These are phyloP conservation scores for Magnolia officinalis DNA, from an alignment of 164 flowering plant genomes.

Conservation along the genomic window DNA sequence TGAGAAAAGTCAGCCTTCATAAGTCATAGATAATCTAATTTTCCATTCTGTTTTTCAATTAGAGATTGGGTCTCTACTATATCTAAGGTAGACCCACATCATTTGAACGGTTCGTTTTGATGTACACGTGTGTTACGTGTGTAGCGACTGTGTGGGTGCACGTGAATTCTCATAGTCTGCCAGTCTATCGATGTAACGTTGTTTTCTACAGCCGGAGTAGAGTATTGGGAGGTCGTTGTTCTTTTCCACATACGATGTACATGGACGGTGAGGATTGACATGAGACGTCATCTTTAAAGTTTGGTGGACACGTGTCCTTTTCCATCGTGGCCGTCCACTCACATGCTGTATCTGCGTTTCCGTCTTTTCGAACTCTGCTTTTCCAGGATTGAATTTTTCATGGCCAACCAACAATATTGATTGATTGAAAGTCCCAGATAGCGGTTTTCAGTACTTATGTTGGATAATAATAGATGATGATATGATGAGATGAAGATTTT, in stretches of 20 bases:
- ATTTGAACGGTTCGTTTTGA: not conserved
- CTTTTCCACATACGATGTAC: not conserved
- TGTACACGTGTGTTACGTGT: not conserved
- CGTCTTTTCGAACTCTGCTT: not conserved
- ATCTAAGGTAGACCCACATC: not conserved
- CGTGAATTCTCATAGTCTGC: not conserved
- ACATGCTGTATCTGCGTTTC: not conserved
- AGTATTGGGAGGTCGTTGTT: not conserved
- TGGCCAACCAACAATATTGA: not conserved
- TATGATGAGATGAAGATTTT: too few species aligned
- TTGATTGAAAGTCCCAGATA: not conserved
- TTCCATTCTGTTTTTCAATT: not conserved
- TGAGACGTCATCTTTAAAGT: conserved; percentile 1
- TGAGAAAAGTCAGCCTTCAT: not conserved
- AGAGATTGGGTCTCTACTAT: not conserved
- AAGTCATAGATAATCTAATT: not conserved
- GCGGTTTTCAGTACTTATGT: too few species aligned
- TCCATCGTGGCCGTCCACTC: conserved; percentile 12
- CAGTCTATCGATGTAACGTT: not conserved
- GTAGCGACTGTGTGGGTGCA: not conserved
- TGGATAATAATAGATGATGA: too few species aligned
- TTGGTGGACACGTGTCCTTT: conserved; percentile 6
- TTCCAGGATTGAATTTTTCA: not conserved
- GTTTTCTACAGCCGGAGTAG: not conserved
- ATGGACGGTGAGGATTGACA: not conserved